These are phyloP conservation scores for Picochlorum sp. DNA, from an alignment of 139 green algal species.

Conservation along the genomic window DNA sequence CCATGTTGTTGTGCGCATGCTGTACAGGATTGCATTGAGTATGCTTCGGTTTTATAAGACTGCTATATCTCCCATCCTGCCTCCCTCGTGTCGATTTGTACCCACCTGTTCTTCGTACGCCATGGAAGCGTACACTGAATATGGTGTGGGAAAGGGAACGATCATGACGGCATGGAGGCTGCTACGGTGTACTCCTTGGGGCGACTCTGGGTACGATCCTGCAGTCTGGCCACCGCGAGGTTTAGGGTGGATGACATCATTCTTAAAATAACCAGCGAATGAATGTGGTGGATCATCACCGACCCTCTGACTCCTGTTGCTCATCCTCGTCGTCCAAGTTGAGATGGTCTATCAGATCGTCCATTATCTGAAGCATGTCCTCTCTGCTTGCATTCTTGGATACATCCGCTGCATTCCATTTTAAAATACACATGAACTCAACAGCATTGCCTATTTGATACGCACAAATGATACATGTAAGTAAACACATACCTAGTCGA, in stretches of 20 bases:
- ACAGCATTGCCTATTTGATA: too few relatives aligned
- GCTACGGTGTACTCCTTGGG: slow-evolving; percentile 64
- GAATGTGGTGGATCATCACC: too few relatives aligned
- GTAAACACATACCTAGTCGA: too few relatives aligned
- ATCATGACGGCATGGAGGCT: slow-evolving; percentile 74
- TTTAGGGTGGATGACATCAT: background rate
- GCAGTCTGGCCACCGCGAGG: slow-evolving; percentile 35
- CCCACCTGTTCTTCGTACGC: slow-evolving; percentile 58
- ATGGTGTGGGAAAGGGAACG: slow-evolving; percentile 47
- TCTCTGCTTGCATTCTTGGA: too few relatives aligned
- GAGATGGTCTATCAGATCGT: too few relatives aligned
- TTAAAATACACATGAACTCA: too few relatives aligned
- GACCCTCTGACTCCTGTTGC: too few relatives aligned
- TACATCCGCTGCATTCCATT: too few relatives aligned
- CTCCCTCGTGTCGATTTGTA: slow-evolving; percentile 63
- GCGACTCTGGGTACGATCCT: slow-evolving; percentile 34
- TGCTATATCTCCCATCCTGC: slow-evolving; percentile 63
- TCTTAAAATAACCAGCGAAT: too few relatives aligned
- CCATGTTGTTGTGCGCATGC: background rate
- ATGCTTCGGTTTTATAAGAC: slow-evolving; percentile 60
- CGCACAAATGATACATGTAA: too few relatives aligned
- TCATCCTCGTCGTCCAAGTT: too few relatives aligned
- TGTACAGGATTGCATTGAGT: slow-evolving; percentile 36
- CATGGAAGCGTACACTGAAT: slow-evolving; percentile 54
- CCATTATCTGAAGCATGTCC: too few relatives aligned